phyloP scores from a whole-genome alignment of 768 basidiomycete species.

The Panaeolus papilionaceus region DNA sequence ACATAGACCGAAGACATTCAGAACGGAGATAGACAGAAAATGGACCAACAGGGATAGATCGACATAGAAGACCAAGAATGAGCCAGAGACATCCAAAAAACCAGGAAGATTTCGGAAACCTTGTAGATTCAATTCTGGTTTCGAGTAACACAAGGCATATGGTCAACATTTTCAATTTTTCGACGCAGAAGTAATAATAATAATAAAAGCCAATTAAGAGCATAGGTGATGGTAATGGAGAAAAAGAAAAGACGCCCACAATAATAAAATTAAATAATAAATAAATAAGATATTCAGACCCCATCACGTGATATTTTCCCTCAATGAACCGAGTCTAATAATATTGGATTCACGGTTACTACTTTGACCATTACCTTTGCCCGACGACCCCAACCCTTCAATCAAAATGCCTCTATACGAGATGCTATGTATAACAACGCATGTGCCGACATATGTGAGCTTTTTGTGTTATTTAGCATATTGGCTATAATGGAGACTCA shows the following conservation, averaged over 20 bases:
- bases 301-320: not conserved
- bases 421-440: slow-evolving; percentile 82
- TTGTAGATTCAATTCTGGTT: not conserved
- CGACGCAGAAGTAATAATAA: no score
- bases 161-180: no score
- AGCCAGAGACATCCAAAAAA: no score
- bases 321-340: not conserved
- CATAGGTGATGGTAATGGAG: not conserved
- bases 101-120: not conserved
- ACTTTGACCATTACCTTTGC: not conserved
- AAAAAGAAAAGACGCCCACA: not conserved
- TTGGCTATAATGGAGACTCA: not conserved
- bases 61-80: no score
- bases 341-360: not conserved
- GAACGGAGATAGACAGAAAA: slow-evolving; percentile 3
- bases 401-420: slow-evolving; percentile 85
- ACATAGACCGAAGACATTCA: not conserved
- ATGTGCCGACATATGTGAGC: slow-evolving; percentile 76
- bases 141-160: no score
- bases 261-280: no score
- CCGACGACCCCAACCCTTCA: not conserved
- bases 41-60: not conserved
- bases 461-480: slow-evolving; percentile 2
- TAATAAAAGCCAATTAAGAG: not conserved
- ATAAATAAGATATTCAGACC: not conserved